Percentiles rank a stretch among this genome's conserved stretches.
Evolutionary conservation across 2,329 filamentous ascomycete species (phyloP).

Genomic region (Didymosphaeria variabile): DNA sequence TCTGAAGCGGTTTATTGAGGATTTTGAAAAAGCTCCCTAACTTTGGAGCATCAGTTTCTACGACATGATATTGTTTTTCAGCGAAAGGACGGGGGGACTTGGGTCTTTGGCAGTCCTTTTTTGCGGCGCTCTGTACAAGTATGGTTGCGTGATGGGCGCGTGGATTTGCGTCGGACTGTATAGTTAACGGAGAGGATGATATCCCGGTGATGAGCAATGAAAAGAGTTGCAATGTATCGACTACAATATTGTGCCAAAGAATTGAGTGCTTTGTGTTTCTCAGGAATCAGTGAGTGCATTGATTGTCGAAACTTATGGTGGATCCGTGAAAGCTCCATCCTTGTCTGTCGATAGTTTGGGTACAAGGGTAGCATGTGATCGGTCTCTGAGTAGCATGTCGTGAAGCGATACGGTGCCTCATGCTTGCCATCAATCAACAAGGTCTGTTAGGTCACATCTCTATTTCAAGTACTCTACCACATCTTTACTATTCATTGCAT

Average conservation of each 20-base stretch:
- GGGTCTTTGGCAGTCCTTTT: neutral
- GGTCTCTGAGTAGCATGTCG: no score
- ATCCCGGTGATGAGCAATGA: constrained; percentile 2
- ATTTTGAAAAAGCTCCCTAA: neutral
- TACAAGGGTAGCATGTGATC: neutral
- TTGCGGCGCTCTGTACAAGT: constrained; percentile 10
- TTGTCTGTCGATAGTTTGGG: no score
- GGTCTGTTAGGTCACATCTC: no score
- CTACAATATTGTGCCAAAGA: neutral
- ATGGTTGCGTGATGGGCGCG: constrained; percentile 1
- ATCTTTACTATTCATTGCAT: neutral
- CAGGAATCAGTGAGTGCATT: no score
- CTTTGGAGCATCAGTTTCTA: neutral
- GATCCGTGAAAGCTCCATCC: no score
- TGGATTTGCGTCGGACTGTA: constrained; percentile 2
- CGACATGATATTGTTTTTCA: constrained; percentile 1
- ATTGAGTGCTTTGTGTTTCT: no score
- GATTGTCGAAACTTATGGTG: no score
- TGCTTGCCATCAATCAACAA: no score
- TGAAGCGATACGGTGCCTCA: no score
- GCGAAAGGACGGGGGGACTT: neutral
- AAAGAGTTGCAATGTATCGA: neutral
- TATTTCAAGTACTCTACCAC: no score
- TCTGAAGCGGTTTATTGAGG: neutral
- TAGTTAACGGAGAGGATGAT: constrained; percentile 2